Conservation (phyloP, 805 yeast species). For the Hagleromyces aurorensis region DNA sequence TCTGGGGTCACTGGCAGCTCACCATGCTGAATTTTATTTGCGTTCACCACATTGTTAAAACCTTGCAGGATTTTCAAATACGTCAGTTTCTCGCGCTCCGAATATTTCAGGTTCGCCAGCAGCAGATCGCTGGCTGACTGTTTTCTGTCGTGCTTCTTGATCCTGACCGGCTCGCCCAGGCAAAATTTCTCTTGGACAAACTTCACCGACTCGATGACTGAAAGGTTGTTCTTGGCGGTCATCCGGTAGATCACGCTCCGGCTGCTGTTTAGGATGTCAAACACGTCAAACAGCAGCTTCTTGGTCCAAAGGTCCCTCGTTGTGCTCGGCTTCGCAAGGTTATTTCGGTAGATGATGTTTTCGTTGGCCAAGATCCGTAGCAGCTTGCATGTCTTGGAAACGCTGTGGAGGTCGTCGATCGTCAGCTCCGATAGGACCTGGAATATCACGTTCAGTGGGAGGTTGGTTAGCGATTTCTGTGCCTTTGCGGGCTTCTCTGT, state of each 20-base stretch:
- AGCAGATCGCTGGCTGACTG: not conserved
- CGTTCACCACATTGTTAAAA: conserved; percentile 13
- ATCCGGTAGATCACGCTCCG: conserved; percentile 7
- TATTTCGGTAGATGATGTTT: conserved; percentile 14
- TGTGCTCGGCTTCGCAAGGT: conserved; percentile 7
- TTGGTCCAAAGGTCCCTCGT: conserved; percentile 15
- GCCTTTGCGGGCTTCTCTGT: no score
- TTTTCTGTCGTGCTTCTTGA: conserved; percentile 1
- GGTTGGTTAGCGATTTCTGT: conserved; percentile 11
- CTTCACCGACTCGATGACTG: conserved; percentile 14
- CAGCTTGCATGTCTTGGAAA: conserved; percentile 17
- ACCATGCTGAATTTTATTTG: no score
- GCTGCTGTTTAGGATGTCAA: conserved; percentile 15
- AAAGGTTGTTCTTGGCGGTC: conserved; percentile 8
- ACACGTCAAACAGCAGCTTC: conserved; percentile 15
- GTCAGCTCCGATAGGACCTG: conserved; percentile 18
- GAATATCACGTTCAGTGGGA: conserved; percentile 23
- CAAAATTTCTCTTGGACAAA: conserved; percentile 13
- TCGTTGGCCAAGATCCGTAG: conserved; percentile 22
- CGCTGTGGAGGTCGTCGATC: conserved; percentile 16
- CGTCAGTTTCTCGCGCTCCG: conserved; percentile 7
- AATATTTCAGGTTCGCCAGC: not conserved
- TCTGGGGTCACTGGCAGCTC: no score
- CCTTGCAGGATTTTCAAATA: conserved; percentile 17
- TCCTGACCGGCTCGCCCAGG: conserved; percentile 6